Conservation (phyloP, 345 rosid species). For the Angophora floribunda region DNA sequence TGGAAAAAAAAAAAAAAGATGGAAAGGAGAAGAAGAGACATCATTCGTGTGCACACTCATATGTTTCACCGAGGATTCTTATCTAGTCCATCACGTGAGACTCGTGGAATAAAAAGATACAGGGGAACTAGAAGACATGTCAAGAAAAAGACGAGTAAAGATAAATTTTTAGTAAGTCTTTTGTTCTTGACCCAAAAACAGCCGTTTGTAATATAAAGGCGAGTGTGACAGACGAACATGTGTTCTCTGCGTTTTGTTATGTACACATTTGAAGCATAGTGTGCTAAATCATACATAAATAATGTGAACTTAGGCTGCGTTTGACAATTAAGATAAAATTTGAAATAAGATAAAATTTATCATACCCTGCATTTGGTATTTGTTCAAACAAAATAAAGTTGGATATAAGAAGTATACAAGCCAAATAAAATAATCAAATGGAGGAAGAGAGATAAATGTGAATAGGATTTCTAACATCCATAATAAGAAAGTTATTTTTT, state of each 20-base stretch:
- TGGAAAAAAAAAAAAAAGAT: neutral
- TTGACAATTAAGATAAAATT: too few relatives aligned
- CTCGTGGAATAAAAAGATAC: neutral
- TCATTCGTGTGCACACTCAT: neutral
- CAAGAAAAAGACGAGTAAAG: neutral
- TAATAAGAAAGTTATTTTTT: too few relatives aligned
- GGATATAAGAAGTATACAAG: too few relatives aligned
- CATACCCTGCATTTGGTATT: too few relatives aligned
- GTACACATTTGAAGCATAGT: neutral
- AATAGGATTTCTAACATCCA: too few relatives aligned
- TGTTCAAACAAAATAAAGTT: too few relatives aligned
- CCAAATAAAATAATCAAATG: too few relatives aligned
- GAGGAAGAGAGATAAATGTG: too few relatives aligned
- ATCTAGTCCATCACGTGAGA: neutral
- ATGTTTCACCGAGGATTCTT: neutral
- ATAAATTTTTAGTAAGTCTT: neutral
- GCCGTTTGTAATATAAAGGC: neutral
- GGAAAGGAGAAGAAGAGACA: neutral
- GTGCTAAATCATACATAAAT: neutral
- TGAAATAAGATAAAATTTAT: too few relatives aligned
- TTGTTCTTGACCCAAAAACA: too few relatives aligned
- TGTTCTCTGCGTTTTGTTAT: neutral
- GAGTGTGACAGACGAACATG: neutral
- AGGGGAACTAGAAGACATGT: neutral
- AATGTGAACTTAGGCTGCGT: too few relatives aligned